These are phyloP conservation scores for Rhizophora apiculata DNA, from an alignment of 345 rosid genomes.

Conservation along the genomic window DNA sequence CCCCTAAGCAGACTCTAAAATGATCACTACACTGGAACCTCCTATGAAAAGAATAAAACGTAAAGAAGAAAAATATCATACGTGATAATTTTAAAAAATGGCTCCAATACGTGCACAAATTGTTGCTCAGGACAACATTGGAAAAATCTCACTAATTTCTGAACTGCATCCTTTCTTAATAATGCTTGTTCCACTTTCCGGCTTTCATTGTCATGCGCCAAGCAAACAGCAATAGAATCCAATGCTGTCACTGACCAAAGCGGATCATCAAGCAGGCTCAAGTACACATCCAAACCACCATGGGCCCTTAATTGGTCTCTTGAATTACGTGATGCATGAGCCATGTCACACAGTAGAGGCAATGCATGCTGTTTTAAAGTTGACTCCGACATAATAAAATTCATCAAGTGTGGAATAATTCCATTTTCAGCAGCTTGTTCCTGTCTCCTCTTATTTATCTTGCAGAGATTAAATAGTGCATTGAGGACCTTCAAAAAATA, in stretches of 20 bases:
- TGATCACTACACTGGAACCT: too few relatives aligned
- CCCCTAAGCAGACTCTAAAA: too few relatives aligned
- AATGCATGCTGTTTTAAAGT: slow-evolving; percentile 78
- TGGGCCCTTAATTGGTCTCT: slow-evolving; percentile 97
- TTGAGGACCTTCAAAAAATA: slow-evolving; percentile 68
- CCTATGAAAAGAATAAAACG: not conserved
- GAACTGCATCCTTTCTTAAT: slow-evolving; percentile 82
- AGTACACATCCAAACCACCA: slow-evolving; percentile 88
- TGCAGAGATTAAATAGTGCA: slow-evolving; percentile 94
- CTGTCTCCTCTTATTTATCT: slow-evolving; percentile 98
- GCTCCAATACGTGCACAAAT: slow-evolving; percentile 95
- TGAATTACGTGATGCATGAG: slow-evolving; percentile 96
- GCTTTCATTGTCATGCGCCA: slow-evolving; percentile 95
- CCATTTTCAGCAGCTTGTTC: slow-evolving; percentile 99
- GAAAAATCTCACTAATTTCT: slow-evolving; percentile 85
- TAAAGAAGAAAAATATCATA: slow-evolving; percentile 28
- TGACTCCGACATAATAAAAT: slow-evolving; percentile 70
- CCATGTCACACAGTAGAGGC: slow-evolving; percentile 97
- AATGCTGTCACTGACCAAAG: slow-evolving; percentile 90
- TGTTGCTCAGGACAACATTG: slow-evolving; percentile 92
- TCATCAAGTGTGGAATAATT: slow-evolving; percentile 95
- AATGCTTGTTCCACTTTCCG: slow-evolving; percentile 94
- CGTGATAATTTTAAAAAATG: slow-evolving; percentile 96
- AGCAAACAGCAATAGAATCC: slow-evolving; percentile 94
- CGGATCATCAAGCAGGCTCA: slow-evolving; percentile 86